Conservation (phyloP, 495 filamentous ascomycete genomes). For the Pyrenopolyporus hunteri region DNA sequence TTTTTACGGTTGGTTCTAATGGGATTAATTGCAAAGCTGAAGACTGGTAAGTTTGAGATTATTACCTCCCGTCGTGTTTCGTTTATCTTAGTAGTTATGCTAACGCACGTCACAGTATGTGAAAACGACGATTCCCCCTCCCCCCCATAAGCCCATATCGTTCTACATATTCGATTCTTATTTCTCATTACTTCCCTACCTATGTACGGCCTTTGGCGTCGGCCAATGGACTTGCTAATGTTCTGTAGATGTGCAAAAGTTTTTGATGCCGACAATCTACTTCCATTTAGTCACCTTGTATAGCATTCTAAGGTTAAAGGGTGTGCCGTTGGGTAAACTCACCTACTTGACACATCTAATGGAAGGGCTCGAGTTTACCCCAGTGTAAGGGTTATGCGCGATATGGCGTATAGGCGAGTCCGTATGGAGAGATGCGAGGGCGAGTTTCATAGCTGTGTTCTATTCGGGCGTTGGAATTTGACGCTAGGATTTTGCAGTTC, state of each 20-base stretch:
- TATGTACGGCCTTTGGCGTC: too few relatives aligned
- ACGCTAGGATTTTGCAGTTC: too few relatives aligned
- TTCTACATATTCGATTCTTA: too few relatives aligned
- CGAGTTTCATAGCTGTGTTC: too few relatives aligned
- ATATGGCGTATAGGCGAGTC: not conserved
- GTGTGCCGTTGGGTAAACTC: conserved; percentile 62
- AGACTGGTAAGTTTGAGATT: conserved; percentile 21
- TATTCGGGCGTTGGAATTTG: too few relatives aligned
- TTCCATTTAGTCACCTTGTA: conserved; percentile 66
- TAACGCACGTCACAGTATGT: too few relatives aligned
- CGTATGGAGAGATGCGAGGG: not conserved
- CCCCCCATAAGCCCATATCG: too few relatives aligned
- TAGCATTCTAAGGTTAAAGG: conserved; percentile 59
- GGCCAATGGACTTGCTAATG: too few relatives aligned
- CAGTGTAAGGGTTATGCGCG: not conserved
- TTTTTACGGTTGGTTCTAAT: conserved; percentile 36
- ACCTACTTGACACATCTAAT: conserved; percentile 50
- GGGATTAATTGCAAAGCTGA: conserved; percentile 1
- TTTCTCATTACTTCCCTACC: not conserved
- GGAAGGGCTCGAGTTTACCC: not conserved
- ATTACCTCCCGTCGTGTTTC: not conserved
- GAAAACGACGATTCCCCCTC: too few relatives aligned
- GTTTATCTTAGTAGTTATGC: not conserved
- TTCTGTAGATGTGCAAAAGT: conserved; percentile 35
- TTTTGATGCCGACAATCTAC: conserved; percentile 59